Conservation (phyloP, 805 yeast genomes). For the Candida ortonii region DNA sequence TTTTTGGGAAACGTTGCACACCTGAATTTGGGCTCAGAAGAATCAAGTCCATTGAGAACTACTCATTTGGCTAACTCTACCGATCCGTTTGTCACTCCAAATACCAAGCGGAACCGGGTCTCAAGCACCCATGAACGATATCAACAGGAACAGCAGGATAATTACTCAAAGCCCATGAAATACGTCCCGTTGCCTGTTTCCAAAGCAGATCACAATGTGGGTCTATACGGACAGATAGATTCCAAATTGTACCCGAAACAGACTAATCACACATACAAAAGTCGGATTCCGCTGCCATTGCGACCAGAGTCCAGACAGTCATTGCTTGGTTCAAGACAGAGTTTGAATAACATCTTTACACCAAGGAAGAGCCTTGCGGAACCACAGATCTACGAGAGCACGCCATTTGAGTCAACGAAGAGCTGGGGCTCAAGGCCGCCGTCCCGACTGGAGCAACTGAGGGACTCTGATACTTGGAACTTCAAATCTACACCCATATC, state of each 20-base stretch:
- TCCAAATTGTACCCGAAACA: too few species aligned
- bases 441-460: conserved; percentile 17
- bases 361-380: too few species aligned
- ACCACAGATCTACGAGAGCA: too few species aligned
- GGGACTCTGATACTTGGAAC: conserved; percentile 3
- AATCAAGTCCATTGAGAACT: background rate
- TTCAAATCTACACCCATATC: conserved; percentile 2
- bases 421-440: conserved; percentile 13
- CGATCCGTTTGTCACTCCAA: conserved; percentile 34
- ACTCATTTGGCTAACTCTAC: conserved; percentile 11
- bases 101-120: conserved; percentile 13
- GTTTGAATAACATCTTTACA: conserved; percentile 2
- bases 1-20: background rate
- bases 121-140: conserved; percentile 6
- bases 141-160: conserved; percentile 13
- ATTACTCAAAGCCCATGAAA: conserved; percentile 13
- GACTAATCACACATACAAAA: conserved; percentile 5
- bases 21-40: background rate
- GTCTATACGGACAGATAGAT: too few species aligned
- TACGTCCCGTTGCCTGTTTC: conserved; percentile 28
- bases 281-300: conserved; percentile 28
- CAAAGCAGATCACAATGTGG: background rate
- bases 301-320: conserved; percentile 26
- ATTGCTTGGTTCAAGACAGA: conserved; percentile 16
- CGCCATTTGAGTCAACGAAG: too few species aligned